Conservation (phyloP, 2,329 filamentous ascomycete species). For the Colletotrichum sojae region DNA sequence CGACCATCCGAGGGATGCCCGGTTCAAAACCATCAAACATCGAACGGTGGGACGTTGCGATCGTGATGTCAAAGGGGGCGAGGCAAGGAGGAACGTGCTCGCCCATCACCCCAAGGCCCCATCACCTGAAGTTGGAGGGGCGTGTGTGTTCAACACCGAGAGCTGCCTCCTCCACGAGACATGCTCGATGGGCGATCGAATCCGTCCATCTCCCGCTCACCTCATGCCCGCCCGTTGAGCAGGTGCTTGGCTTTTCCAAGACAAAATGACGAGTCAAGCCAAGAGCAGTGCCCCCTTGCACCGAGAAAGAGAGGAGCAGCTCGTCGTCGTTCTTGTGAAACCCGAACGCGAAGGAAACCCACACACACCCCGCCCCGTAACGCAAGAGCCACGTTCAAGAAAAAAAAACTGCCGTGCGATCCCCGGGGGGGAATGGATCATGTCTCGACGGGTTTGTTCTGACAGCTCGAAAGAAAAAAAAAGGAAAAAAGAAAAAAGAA, state of each 20-base stretch:
- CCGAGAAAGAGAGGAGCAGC: too few relatives aligned
- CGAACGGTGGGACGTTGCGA: slow-evolving; percentile 20
- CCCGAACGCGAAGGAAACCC: not conserved
- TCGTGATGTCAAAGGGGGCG: slow-evolving; percentile 1
- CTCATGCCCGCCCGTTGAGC: too few relatives aligned
- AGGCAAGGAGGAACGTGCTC: slow-evolving; percentile 5
- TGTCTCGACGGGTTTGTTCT: not conserved
- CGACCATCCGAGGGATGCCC: not conserved
- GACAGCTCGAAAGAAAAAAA: too few relatives aligned
- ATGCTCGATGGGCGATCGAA: not conserved
- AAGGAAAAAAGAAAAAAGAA: not conserved
- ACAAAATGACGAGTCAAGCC: slow-evolving; percentile 18
- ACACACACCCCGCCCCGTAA: slow-evolving; percentile 8
- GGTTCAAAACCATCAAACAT: not conserved
- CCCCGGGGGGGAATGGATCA: not conserved
- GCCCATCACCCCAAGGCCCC: too few relatives aligned
- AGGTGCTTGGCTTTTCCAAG: not conserved
- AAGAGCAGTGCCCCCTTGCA: too few relatives aligned
- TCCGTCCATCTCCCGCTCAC: too few relatives aligned
- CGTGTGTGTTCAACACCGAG: slow-evolving; percentile 7
- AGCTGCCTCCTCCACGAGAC: slow-evolving; percentile 1
- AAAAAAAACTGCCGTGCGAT: slow-evolving; percentile 1
- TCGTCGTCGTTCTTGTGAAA: slow-evolving; percentile 20
- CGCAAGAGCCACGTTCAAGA: slow-evolving; percentile 16
- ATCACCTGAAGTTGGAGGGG: not conserved